These are phyloP conservation scores for Colletotrichum echinochloae DNA, from an alignment of 2,329 filamentous ascomycete genomes.

Conservation along the genomic window DNA sequence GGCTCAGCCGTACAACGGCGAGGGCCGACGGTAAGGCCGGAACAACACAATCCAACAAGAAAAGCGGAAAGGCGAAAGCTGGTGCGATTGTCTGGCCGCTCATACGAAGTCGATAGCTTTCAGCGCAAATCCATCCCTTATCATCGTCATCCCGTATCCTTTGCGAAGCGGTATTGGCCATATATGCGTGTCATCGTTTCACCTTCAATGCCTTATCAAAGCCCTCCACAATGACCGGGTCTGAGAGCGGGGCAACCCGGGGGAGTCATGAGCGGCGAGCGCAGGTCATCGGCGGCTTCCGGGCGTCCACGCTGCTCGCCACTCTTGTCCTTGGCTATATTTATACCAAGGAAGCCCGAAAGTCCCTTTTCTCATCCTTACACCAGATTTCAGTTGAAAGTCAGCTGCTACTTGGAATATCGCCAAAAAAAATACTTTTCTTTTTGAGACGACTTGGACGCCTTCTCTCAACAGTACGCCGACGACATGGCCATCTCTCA, in stretches of 20 bases:
- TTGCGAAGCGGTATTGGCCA: neutral
- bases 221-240: neutral
- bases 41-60: neutral
- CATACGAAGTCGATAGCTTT: constrained; percentile 2
- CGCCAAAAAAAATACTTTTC: neutral
- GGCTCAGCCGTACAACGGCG: constrained; percentile 15
- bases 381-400: neutral
- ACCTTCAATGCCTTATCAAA: constrained; percentile 7
- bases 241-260: constrained; percentile 29
- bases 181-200: constrained; percentile 22
- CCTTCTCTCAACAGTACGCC: neutral
- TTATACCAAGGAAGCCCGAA: neutral
- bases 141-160: too few relatives aligned
- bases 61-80: neutral
- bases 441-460: neutral
- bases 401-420: neutral
- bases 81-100: neutral
- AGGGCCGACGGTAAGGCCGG: too few relatives aligned
- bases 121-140: neutral
- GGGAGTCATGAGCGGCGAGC: constrained; percentile 17
- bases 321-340: neutral
- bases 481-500: constrained; percentile 9
- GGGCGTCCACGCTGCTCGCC: constrained; percentile 15
- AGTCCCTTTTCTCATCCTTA: rapidly evolving
- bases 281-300: constrained; percentile 36